Base-by-base conservation (phyloP, 2,329 filamentous ascomycete genomes). In the Magnaporthiopsis incrustans region DNA sequence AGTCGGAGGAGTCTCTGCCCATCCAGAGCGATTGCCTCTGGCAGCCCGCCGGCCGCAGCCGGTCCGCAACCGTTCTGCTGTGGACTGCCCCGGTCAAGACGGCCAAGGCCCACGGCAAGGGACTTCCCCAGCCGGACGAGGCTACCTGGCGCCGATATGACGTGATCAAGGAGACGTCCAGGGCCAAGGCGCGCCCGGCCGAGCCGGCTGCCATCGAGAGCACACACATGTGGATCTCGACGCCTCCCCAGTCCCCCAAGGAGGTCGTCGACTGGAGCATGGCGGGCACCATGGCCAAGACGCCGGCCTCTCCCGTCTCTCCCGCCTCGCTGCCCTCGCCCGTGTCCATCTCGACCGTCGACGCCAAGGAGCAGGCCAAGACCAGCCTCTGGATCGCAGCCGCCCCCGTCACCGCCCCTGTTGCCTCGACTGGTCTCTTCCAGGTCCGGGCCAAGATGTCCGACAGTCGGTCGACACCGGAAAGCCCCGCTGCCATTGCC, bases 21-120 rank as follows among this genome's bases (percentile, higher is more conserved):
- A 77, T 80, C 58, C 65, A 73, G 60, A 79, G 75, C 67, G 69
- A 70, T 14, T 68, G 69, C 50, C 72, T 81, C 56, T 81, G 79
- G 79, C 72, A 75, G 64, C 26, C 33, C 11, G 44, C 44, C 56
- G 22, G 44, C 18, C 38, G 6, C 26, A 15, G 26, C 18, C 38
- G 14, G 60, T 25, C 27, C 18, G 56, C 27, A 44, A 15, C 27
- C 5, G 33, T 15, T 22, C 22, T 32, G 18, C 27, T 62, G 60
- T 62, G 60, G 60, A 56, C 30, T 4, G 59, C 59, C 22, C 4
- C 30, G 22, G 33, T 7, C 25, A 60, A 33, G 26, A n/a, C 15
- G n/a, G 22, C 38, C 59, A 60, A 60, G 18, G 18, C 22, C 15
- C 66, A 67, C 56, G 44, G 61, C 22, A 27, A 67, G 27, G 66